Base-by-base conservation (phyloP, 2,329 filamentous ascomycete genomes). In the Fusarium pseudograminearum region DNA sequence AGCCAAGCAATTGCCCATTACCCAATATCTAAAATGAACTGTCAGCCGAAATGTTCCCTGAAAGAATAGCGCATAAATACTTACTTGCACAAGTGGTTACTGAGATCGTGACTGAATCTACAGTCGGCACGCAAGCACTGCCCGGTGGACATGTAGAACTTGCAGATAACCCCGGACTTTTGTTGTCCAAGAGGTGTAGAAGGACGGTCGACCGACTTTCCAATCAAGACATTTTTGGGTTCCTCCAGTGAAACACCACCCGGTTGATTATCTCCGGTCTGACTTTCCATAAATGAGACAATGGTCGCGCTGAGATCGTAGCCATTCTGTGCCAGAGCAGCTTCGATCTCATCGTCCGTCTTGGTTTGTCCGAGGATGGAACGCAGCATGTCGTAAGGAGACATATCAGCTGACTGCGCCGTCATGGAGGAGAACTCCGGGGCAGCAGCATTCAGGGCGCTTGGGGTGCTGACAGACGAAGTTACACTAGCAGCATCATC, bases 31-130 rank as follows among this genome's bases (percentile, higher is more conserved):
- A 57, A 61, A 31, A 28, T 20, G 22, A 26, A 11, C 15, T 30
- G 38, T 73, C 57, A 72, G 64, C 31, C 20, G 10, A 16, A 16
- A 10, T 22, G 9, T 12, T 31, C 38, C 20, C 31, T 7, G 22
- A 33, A 28, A 42, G 40, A 24, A 38, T 10, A 33, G n/a, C 24
- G 36, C 10, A 26, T 18, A 8, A 51, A 45, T 52, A 91, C 93
- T 86, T 85, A 97, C 93, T 98, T 98, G 94, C 96, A 99, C 67
- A 99, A 87, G 76, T 98, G 96, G 76, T 93, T 97, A 77, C 93
- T 97, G 45, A 97, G 87, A 78, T 99, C 95, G 80, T 99, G 96
- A 73, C 94, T 97, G 80, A 98, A 99, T 61, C 95, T 91, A 79
- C 96, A 99, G 80, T 99, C 96, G 64, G 95, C 95, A 62, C 96